phyloP scores from a whole-genome alignment of 1,284 basidiomycete species.

The Leccinum angustisporum region DNA sequence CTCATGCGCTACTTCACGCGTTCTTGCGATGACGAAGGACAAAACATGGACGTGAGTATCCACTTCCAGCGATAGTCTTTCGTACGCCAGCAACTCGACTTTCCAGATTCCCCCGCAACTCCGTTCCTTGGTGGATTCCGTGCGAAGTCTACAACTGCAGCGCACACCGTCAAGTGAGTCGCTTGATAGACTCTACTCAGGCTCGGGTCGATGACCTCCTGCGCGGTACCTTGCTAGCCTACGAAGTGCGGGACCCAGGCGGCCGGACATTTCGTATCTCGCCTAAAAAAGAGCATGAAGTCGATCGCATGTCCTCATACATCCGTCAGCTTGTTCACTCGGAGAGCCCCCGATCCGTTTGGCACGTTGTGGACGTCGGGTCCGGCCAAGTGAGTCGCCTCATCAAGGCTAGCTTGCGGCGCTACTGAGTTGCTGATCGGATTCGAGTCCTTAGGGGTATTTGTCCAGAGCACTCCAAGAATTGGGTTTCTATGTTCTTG shows the following conservation, averaged over 20 bases:
- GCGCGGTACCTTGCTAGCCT: slow-evolving; percentile 7
- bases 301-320: slow-evolving; percentile 45
- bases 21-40: slow-evolving; percentile 9
- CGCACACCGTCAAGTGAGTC: slow-evolving; percentile 22
- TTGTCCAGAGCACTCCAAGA: slow-evolving; percentile 45
- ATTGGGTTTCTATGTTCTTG: slow-evolving; percentile 44
- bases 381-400: slow-evolving; percentile 48
- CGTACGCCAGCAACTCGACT: not conserved
- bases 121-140: slow-evolving; percentile 23
- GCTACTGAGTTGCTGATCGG: not conserved
- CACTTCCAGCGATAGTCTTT: not conserved
- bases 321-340: slow-evolving; percentile 30
- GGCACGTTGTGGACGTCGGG: slow-evolving; percentile 50
- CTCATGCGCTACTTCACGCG: slow-evolving; percentile 29
- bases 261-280: slow-evolving; percentile 44
- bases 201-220: not conserved
- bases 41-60: slow-evolving; percentile 18
- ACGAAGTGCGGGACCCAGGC: slow-evolving; percentile 7
- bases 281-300: slow-evolving; percentile 56
- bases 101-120: slow-evolving; percentile 31
- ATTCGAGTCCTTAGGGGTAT: slow-evolving; percentile 41
- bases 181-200: not conserved
- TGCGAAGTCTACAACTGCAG: slow-evolving; percentile 30
- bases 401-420: not conserved
- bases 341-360: slow-evolving; percentile 18